Evolutionary conservation across 148 eudicot species (phyloP), one percentile per base, ranked within the genome.

Genomic region (Camellia sinensis): DNA sequence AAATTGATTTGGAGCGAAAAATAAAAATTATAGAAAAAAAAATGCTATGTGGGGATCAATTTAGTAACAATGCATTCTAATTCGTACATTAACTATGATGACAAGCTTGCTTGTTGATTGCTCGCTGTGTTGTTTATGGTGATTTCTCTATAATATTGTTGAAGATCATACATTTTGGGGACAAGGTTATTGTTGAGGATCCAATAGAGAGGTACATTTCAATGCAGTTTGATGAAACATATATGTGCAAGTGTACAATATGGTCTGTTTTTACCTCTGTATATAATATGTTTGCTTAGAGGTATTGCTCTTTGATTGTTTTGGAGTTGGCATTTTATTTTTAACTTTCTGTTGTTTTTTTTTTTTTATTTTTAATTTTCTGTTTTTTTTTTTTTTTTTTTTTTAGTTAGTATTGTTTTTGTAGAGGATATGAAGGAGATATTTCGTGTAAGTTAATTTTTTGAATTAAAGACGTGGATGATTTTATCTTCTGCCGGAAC

Each of bases 151-250:
- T 8, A 18, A 21, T 1, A 46, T 75, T 37, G 19, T 76, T 83
- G 82, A 71, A 95, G 98, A 72, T 95, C 71, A 82, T 87, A 75
- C 80, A 91, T 85, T 95, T 95, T 74, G 97, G 98, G 7, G 98
- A 93, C 83, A 93, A 85, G 86, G 92, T 89, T 61, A 93, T 95
- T 53, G 86, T 93, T 46, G 91, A 93, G 80, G 96, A 95, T 79
- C 97, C 98, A 2, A 86, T 95, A 63, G 97, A 95, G 83, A 89
- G 98, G 98, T 95, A 87, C 64, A 56, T 84, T 81, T 62, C 64
- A 59, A 56, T 6, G 10, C 45, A 71, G 19, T 71, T 73, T 50
- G 67, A 37, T 80, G 18, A 29, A 6, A 8, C 22, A 14, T 11
- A 66, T 37, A 15, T 62, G 57, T 80, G 62, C 67, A 17, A 46